Evolutionary conservation across 2,329 filamentous ascomycete genomes (phyloP).

Genomic region (Diplodia corticola): DNA sequence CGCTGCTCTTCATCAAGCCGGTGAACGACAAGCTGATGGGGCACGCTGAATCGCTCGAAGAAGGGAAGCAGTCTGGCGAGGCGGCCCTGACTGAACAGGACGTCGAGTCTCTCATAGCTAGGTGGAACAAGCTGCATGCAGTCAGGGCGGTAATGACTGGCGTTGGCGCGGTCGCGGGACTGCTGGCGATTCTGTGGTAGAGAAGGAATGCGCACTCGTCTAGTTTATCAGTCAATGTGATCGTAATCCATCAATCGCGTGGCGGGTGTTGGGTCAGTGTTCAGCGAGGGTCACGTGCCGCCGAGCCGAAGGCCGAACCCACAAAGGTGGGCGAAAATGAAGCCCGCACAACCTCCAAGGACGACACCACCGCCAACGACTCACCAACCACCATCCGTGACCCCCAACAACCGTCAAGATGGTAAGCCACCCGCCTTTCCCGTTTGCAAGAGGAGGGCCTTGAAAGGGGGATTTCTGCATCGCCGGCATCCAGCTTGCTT

Average conservation of each 20-base stretch:
- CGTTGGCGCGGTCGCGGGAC: constrained; percentile 8
- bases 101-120: constrained; percentile 27
- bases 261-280: background rate
- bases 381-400: constrained; percentile 37
- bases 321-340: constrained; percentile 33
- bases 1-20: constrained; percentile 28
- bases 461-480: background rate
- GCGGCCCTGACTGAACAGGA: constrained; percentile 17
- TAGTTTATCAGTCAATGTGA: background rate
- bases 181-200: constrained; percentile 19
- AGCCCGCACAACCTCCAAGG: constrained; percentile 31
- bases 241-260: too few species aligned
- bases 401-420: constrained; percentile 44
- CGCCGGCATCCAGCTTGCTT: background rate
- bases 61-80: constrained; percentile 1
- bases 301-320: constrained; percentile 31
- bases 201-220: background rate
- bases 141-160: background rate
- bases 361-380: constrained; percentile 25
- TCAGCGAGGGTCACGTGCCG: constrained; percentile 13
- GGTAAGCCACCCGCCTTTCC: constrained; percentile 33
- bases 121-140: constrained; percentile 30
- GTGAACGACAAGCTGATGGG: constrained; percentile 27
- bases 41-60: constrained; percentile 24
- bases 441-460: background rate